phyloP scores from a whole-genome alignment of 2,329 filamentous ascomycete genomes.

The Colletotrichum filicis region DNA sequence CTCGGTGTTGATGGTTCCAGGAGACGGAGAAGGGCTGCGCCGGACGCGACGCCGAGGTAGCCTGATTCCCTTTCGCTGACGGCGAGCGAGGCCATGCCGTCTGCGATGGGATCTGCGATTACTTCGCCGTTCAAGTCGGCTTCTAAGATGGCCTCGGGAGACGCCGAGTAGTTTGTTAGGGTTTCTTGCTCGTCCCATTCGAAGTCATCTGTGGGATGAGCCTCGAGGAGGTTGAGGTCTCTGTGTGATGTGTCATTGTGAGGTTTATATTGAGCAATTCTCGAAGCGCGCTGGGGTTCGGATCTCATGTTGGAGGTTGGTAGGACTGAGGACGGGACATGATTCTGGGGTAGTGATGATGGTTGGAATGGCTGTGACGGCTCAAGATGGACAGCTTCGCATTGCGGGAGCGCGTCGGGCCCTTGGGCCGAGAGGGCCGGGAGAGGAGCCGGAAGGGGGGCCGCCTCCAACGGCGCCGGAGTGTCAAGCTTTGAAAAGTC shows the following conservation, averaged over 20 bases:
- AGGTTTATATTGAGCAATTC: not conserved
- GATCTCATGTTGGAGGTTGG: not conserved
- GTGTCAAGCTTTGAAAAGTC: slow-evolving; percentile 14
- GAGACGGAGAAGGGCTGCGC: slow-evolving; percentile 54
- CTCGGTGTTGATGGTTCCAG: slow-evolving; percentile 44
- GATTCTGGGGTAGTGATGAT: not conserved
- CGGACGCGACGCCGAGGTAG: slow-evolving; percentile 58
- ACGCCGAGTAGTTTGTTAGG: slow-evolving; percentile 40
- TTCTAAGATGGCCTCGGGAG: slow-evolving; percentile 37
- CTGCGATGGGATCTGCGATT: slow-evolving; percentile 41
- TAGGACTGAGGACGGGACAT: not conserved
- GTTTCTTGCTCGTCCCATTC: slow-evolving; percentile 50
- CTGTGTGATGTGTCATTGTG: slow-evolving; percentile 9
- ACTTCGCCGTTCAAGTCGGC: slow-evolving; percentile 37
- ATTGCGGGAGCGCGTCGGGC: not conserved
- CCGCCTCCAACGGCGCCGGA: not conserved
- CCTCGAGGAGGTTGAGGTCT: slow-evolving; percentile 41
- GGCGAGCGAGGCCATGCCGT: slow-evolving; percentile 51
- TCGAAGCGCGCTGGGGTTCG: not conserved
- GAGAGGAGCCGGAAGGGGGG: not conserved
- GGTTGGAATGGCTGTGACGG: not conserved
- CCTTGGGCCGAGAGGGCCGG: not conserved
- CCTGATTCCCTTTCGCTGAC: slow-evolving; percentile 51
- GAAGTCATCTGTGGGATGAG: slow-evolving; percentile 48
- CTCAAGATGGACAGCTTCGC: not conserved